phyloP scores from a whole-genome alignment of 1,284 basidiomycete genomes.

The Earliella scabrosa region DNA sequence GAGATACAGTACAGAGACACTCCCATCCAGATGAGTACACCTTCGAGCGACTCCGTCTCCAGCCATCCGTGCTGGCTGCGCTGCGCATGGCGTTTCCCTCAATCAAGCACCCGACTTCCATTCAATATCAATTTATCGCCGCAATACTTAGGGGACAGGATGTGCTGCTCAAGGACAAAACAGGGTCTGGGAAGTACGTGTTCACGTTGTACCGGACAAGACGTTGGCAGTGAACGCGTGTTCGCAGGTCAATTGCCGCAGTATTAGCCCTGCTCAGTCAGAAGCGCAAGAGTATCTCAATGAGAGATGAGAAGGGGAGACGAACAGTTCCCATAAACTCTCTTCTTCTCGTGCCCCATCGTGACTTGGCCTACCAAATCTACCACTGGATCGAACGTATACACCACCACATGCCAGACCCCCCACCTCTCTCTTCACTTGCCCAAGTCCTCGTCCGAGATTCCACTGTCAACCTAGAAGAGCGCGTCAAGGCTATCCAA shows the following conservation, averaged over 20 bases:
- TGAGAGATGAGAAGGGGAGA: background rate
- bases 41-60: constrained; percentile 51
- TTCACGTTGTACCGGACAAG: background rate
- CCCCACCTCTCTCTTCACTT: constrained; percentile 40
- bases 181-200: constrained; percentile 78
- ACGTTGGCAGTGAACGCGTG: background rate
- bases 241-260: constrained; percentile 71
- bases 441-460: constrained; percentile 68
- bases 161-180: constrained; percentile 67
- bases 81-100: constrained; percentile 65
- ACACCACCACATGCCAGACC: constrained; percentile 35
- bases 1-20: constrained; percentile 9
- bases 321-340: constrained; percentile 31
- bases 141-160: constrained; percentile 61
- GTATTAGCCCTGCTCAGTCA: constrained; percentile 68
- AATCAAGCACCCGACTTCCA: constrained; percentile 58
- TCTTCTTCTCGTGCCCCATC: constrained; percentile 74
- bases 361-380: constrained; percentile 73
- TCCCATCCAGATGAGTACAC: constrained; percentile 10
- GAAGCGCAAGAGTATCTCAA: constrained; percentile 43
- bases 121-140: constrained; percentile 64
- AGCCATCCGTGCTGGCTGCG: constrained; percentile 48
- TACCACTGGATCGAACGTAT: constrained; percentile 69
- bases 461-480: constrained; percentile 31
- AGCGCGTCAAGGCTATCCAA: constrained; percentile 43